Evolutionary conservation across 2,329 filamentous ascomycete species (phyloP).

Genomic region (Teratosphaeria pseudoeucalypti): DNA sequence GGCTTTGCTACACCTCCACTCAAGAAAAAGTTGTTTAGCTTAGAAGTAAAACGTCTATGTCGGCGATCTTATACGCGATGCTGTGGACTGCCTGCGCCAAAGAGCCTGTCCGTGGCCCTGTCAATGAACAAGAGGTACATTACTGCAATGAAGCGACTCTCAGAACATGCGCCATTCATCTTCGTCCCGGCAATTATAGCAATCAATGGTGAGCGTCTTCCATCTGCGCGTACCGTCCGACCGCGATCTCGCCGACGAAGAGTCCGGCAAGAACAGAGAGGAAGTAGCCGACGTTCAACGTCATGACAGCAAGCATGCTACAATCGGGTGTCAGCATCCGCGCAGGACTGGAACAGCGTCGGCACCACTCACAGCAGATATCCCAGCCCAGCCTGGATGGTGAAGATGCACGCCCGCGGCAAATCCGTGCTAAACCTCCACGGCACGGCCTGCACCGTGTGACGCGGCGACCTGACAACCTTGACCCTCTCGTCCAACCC

Average conservation of each 20-base stretch:
- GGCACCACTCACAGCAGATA: slow-evolving; percentile 66
- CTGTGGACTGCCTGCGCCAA: no score
- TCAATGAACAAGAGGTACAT: no score
- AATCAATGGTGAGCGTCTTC: slow-evolving; percentile 31
- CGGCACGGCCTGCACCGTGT: slow-evolving; percentile 46
- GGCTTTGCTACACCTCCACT: no score
- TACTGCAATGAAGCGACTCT: no score
- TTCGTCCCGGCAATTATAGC: background rate
- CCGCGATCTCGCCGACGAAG: slow-evolving; percentile 74
- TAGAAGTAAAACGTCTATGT: no score
- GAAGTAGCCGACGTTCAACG: slow-evolving; percentile 77
- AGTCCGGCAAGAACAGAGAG: slow-evolving; percentile 65
- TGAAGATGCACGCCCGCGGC: slow-evolving; percentile 59
- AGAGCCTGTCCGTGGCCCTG: no score
- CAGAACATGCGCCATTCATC: no score
- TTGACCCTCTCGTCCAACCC: slow-evolving; percentile 73
- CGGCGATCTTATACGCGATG: no score
- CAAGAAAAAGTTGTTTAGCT: no score
- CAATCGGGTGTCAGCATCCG: slow-evolving; percentile 9
- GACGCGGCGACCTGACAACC: slow-evolving; percentile 49
- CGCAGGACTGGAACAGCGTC: background rate
- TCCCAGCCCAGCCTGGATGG: slow-evolving; percentile 62
- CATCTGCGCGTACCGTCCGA: slow-evolving; percentile 56
- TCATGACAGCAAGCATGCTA: slow-evolving; percentile 91
- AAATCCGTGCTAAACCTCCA: slow-evolving; percentile 77